Evolutionary conservation across 148 eudicot genomes (phyloP), one percentile per base, ranked within the genome.

Genomic region (Camellia japonica): DNA sequence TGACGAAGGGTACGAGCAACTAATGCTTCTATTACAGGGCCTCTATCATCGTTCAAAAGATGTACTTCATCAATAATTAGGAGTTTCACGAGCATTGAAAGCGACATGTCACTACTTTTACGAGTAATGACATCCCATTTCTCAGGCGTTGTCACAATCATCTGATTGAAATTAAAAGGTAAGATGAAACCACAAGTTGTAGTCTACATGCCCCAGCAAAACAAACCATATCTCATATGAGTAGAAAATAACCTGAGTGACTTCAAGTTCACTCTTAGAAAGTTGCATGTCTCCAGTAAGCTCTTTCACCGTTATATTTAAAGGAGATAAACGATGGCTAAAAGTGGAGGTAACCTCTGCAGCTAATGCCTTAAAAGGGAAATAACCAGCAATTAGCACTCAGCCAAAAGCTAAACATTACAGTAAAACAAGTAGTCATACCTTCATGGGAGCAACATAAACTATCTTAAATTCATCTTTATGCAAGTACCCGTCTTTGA

Each of bases 391-490:
- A 80, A 73, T 78, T 66, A 80, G 68, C 72, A 83, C 61, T 80
- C 54, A 76, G 65, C 58, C 13, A 13, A 74, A 70, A 38, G 6
- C 67, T 14, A 59, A 72, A 77, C 83, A 78, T 10, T 58, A 42
- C 20, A 38, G 68, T 52, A 62, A 78, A 14, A 70, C 41, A 70
- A 68, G 43, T 43, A 73, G 59, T n/a, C 74, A 51, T 86, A 92
- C 98, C 99, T 95, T 95, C 99, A 95, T 95, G 41, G 99, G 99
- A 87, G 99, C 97, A 89, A 95, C 99, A 85, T 95, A 95, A 79
- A 95, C 97, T 83, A 95, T 92, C 89, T 95, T 95, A 84, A 95
- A 95, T 83, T 93, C 93, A 77, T 95, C 93, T 84, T 95, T 95
- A 87, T 95, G 99, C 90, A 95, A 84, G 90, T 93, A 95, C 60